Evolutionary conservation across 2,329 filamentous ascomycete genomes (phyloP).

Genomic region (Capronia americana): DNA sequence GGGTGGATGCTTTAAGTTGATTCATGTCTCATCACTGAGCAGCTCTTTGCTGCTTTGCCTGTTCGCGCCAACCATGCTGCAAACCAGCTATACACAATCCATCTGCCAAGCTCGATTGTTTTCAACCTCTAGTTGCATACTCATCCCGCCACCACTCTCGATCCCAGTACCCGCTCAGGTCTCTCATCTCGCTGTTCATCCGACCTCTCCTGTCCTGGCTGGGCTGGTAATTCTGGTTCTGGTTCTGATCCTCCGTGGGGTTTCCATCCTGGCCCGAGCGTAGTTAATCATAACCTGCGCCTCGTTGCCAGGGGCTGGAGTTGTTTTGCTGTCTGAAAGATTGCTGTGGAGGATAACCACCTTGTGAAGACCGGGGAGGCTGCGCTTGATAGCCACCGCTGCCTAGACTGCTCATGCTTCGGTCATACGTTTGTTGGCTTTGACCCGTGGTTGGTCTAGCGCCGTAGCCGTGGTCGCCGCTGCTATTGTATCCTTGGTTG

Average conservation of each 20-base stretch:
- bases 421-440: conserved; percentile 42
- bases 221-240: conserved; percentile 16
- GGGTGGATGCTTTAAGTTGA: conserved; percentile 7
- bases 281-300: conserved; percentile 68
- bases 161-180: conserved; percentile 40
- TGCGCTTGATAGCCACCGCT: conserved; percentile 29
- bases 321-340: conserved; percentile 58
- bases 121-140: conserved; percentile 17
- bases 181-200: conserved; percentile 29
- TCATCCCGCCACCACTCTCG: conserved; percentile 39
- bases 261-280: conserved; percentile 33
- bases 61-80: neutral
- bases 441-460: conserved; percentile 39
- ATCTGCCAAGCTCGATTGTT: neutral
- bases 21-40: conserved; percentile 29
- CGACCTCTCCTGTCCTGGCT: conserved; percentile 29
- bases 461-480: conserved; percentile 32
- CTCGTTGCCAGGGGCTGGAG: conserved; percentile 68
- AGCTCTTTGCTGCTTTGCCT: conserved; percentile 1
- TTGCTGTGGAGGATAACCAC: conserved; percentile 40
- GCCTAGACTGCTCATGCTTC: conserved; percentile 37
- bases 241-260: neutral
- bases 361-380: conserved; percentile 38
- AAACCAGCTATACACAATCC: neutral
- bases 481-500: conserved; percentile 40